phyloP scores from a whole-genome alignment of 352 stramenopile genomes.

The Pythium sp. region DNA sequence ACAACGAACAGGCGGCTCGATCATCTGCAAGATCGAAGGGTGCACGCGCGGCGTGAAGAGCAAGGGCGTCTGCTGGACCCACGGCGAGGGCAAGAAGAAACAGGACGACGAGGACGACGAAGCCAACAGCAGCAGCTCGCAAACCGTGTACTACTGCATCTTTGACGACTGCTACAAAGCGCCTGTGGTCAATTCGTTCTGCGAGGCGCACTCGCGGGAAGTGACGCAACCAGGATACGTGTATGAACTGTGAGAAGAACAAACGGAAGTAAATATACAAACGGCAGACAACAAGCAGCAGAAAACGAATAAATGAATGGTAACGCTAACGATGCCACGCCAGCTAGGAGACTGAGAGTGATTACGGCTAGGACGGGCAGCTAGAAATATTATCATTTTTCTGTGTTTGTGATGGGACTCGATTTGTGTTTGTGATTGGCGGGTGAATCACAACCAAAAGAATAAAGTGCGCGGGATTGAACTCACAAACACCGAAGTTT shows the following conservation, averaged over 20 bases:
- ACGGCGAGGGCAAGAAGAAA: constrained; percentile 11
- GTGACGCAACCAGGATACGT: constrained; percentile 8
- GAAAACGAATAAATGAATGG: no score
- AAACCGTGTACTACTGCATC: background rate
- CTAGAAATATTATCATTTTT: no score
- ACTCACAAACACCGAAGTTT: no score
- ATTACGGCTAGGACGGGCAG: no score
- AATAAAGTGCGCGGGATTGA: no score
- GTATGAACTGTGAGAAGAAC: background rate
- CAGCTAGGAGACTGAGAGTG: no score
- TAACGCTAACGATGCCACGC: no score
- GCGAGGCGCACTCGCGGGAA: background rate
- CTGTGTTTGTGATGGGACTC: no score
- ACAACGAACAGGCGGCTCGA: constrained; percentile 21
- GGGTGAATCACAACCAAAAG: no score
- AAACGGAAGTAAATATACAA: background rate
- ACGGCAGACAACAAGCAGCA: no score
- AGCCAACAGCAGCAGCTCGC: background rate
- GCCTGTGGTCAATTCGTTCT: background rate
- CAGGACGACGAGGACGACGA: background rate
- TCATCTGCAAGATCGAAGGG: constrained; percentile 25
- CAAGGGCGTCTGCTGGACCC: constrained; percentile 24
- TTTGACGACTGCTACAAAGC: constrained; percentile 9
- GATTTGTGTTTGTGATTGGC: no score
- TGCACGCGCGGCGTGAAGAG: constrained; percentile 26